Base-by-base conservation (phyloP, 2,329 filamentous ascomycete genomes). In the Fusarium sp. region DNA sequence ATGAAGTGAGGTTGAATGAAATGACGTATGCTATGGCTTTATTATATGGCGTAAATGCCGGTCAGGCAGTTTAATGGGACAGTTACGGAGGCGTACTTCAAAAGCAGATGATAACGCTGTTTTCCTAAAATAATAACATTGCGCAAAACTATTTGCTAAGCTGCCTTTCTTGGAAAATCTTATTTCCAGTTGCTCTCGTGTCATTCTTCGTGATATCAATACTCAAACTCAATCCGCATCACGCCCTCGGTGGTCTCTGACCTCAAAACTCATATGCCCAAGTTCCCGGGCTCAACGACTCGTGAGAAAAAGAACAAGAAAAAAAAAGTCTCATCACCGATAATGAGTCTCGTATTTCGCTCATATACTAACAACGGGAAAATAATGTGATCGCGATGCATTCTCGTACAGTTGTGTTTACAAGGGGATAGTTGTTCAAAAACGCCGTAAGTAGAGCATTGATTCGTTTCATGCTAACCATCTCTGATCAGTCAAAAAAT, bases 401-500 rank as follows among this genome's bases (percentile, higher is more conserved):
- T 68, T 54, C 60, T 58, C 43, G 47, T 68, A 61, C 54, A 67
- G 38, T 54, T 54, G 52, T 57, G 38, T 46, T 57, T 32, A 57
- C 38, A 44, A 35, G 28, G 40, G 25, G 60, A 50, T 37, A 16
- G 40, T 46, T 67, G 43, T 21, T 43, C 43, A 53, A 43, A 43
- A 72, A 66, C 70, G 70, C 60, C 70, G 8, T 52, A 53, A 50
- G 38, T 30, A 47, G 21, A 67, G 43, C 44, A 63, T 67, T 56
- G 32, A 59, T 58, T 58, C 66, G 56, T 16, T 66, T 30, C 58
- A 60, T 42, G 47, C 71, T 73, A 67, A 46, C 42, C 63, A 57
- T 63, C 59, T 58, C 66, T 68, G 44, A 71, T 73, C 37, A 73
- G 71, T 59, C 67, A 42, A 59, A 19, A 71, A 65, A 59, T 15